Conservation (phyloP, 495 filamentous ascomycete species). For the Tuber umbilicatum region DNA sequence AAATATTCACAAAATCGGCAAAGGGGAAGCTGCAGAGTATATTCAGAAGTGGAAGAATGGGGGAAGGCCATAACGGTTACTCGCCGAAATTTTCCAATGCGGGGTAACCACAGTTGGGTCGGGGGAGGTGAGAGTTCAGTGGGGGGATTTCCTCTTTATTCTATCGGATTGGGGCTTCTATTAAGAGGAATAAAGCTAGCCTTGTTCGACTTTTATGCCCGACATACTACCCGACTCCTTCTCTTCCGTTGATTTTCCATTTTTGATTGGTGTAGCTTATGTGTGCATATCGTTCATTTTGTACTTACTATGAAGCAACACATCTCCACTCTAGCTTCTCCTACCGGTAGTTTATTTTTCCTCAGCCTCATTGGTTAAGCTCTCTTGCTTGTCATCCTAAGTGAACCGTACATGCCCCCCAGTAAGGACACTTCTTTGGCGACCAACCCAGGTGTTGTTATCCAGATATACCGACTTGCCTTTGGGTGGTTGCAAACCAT, state of each 20-base stretch:
- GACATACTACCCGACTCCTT: neutral
- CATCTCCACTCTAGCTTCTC: no score
- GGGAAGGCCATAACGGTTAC: neutral
- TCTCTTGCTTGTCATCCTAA: neutral
- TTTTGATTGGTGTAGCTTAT: neutral
- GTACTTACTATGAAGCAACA: neutral
- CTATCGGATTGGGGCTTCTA: neutral
- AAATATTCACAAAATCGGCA: neutral
- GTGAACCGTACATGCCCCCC: neutral
- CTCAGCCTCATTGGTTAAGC: neutral
- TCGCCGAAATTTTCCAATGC: no score
- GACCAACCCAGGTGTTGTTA: neutral
- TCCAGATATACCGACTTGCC: neutral
- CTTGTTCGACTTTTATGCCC: neutral
- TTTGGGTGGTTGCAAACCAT: neutral
- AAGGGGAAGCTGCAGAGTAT: neutral
- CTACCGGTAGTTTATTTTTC: neutral
- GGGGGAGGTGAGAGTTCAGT: neutral
- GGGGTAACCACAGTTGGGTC: no score
- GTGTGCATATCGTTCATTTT: neutral
- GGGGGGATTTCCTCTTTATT: neutral
- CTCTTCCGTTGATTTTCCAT: neutral
- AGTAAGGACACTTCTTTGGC: neutral
- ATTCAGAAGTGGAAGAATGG: neutral
- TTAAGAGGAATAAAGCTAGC: no score